phyloP scores from a whole-genome alignment of 2,329 filamentous ascomycete species.

The Rugonectria rugulosa region DNA sequence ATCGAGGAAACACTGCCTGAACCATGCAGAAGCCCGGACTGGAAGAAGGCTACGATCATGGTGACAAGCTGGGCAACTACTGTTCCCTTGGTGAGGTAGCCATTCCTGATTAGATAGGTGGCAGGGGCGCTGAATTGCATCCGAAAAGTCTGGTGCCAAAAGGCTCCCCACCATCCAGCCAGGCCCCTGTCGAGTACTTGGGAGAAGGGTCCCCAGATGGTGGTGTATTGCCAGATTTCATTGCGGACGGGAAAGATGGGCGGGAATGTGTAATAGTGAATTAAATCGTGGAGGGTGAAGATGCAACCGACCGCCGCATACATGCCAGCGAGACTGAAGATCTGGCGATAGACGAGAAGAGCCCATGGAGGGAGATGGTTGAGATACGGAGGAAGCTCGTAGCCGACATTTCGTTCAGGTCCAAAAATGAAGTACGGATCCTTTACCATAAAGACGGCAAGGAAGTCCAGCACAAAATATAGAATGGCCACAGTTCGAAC shows the following conservation, averaged over 20 bases:
- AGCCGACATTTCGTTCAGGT: slow-evolving; percentile 43
- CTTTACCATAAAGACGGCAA: slow-evolving; percentile 73
- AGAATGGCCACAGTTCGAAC: slow-evolving; percentile 57
- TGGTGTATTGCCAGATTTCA: slow-evolving; percentile 61
- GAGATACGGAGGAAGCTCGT: slow-evolving; percentile 52
- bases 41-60: slow-evolving; percentile 59
- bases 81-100: slow-evolving; percentile 48
- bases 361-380: slow-evolving; percentile 50
- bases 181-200: slow-evolving; percentile 74
- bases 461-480: slow-evolving; percentile 74
- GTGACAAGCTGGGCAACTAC: slow-evolving; percentile 34
- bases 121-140: slow-evolving; percentile 71
- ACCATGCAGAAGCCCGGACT: slow-evolving; percentile 75
- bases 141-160: slow-evolving; percentile 93
- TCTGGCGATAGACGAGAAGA: slow-evolving; percentile 63
- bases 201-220: slow-evolving; percentile 62
- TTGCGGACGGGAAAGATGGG: slow-evolving; percentile 59
- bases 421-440: slow-evolving; percentile 80
- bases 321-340: slow-evolving; percentile 64
- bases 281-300: slow-evolving; percentile 67
- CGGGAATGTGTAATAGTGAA: slow-evolving; percentile 58
- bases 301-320: slow-evolving; percentile 66
- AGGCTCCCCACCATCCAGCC: slow-evolving; percentile 81
- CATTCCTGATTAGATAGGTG: slow-evolving; percentile 51
- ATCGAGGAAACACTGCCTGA: slow-evolving; percentile 73